Evolutionary conservation across 805 yeast species (phyloP).

Genomic region (Helenozyma rhizophorensis): DNA sequence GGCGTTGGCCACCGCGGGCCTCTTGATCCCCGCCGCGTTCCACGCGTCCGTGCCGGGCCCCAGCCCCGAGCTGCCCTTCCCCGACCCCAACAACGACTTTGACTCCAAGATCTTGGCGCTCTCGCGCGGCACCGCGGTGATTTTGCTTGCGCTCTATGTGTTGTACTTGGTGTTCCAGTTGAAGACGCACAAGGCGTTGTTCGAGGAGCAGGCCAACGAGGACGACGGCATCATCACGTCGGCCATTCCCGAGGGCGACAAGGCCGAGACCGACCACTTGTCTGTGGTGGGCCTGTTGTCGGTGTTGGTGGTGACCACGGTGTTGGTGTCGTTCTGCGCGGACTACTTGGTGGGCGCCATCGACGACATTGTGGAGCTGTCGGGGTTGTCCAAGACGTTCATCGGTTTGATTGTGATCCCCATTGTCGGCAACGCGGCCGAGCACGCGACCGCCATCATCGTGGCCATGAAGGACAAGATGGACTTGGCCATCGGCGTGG

Average conservation of each 20-base stretch:
- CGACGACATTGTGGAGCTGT: constrained; percentile 76
- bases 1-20: constrained; percentile 85
- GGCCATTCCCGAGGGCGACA: constrained; percentile 16
- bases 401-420: constrained; percentile 93
- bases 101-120: constrained; percentile 59
- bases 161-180: constrained; percentile 84
- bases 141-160: constrained; percentile 71
- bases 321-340: constrained; percentile 84
- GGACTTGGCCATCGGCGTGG: constrained; percentile 97
- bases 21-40: constrained; percentile 94
- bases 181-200: constrained; percentile 74
- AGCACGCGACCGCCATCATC: constrained; percentile 93
- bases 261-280: constrained; percentile 34
- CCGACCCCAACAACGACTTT: constrained; percentile 31
- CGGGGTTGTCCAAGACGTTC: constrained; percentile 90
- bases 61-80: constrained; percentile 33
- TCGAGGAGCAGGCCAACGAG: constrained; percentile 51
- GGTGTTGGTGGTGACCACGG: constrained; percentile 59
- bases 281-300: constrained; percentile 50
- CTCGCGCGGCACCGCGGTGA: constrained; percentile 81
- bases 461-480: constrained; percentile 95
- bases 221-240: constrained; percentile 39
- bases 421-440: constrained; percentile 98
- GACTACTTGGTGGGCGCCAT: constrained; percentile 92
- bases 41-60: constrained; percentile 66